These are phyloP conservation scores for Penicillium sp. DNA, from an alignment of 2,329 filamentous ascomycete species.

Conservation along the genomic window DNA sequence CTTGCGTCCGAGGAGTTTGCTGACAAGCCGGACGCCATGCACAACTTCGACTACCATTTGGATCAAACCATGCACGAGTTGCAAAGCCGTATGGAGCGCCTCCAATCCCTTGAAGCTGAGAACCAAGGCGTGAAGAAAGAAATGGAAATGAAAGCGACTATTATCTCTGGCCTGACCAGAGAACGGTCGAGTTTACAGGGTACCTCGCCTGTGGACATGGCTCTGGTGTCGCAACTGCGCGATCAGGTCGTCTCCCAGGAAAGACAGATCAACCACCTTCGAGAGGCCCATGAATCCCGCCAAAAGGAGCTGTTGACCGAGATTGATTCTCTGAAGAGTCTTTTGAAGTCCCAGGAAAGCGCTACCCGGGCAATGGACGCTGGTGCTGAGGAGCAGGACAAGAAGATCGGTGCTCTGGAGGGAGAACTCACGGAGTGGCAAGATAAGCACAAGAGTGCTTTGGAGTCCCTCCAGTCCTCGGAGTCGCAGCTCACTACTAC, in stretches of 20 bases:
- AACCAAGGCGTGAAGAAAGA: conserved; percentile 83
- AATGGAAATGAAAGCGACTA: conserved; percentile 94
- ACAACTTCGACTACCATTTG: conserved; percentile 88
- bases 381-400: conserved; percentile 48
- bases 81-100: conserved; percentile 79
- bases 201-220: conserved; percentile 82
- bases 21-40: conserved; percentile 75
- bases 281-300: conserved; percentile 68
- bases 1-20: conserved; percentile 87
- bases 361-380: conserved; percentile 38
- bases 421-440: conserved; percentile 74
- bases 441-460: conserved; percentile 67
- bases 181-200: conserved; percentile 87
- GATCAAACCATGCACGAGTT: conserved; percentile 92
- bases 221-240: conserved; percentile 80
- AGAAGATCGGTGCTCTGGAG: conserved; percentile 66
- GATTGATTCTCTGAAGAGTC: conserved; percentile 65
- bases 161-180: conserved; percentile 89
- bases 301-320: conserved; percentile 74
- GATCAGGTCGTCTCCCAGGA: conserved; percentile 88
- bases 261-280: conserved; percentile 71
- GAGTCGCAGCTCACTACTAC: conserved; percentile 72
- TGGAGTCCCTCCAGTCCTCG: conserved; percentile 69
- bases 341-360: conserved; percentile 46
- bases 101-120: conserved; percentile 85